Evolutionary conservation across 1,139 yeast genomes (phyloP), one percentile per base, ranked within the genome.

Genomic region (Scheffersomyces illinoinensis): DNA sequence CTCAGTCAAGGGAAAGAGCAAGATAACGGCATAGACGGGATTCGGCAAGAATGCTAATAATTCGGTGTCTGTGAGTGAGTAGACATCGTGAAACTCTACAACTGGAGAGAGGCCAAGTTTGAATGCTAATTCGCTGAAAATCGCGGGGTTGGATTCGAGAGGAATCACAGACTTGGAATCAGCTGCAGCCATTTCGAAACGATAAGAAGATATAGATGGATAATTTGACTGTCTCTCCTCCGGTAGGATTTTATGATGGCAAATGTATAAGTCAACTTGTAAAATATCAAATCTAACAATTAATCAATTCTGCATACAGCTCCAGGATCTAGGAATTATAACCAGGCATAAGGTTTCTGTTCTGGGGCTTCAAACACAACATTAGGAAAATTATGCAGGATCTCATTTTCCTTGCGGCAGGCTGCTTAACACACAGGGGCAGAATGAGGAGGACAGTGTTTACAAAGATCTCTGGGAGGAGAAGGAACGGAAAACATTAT

Each of bases 61-160:
- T 21, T 90, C 97, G 0, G 90, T 87, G 60, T 91, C 97, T 5
- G 91, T 87, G 33, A 95, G 75, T 0, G 98, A 91, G 71, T 86
- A 93, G 4, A 95, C 91, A 68, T 95, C 99, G 59, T 85, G 87
- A 72, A 91, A 93, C 54, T 80, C 82, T 26, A 88, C 78, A 3
- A 83, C 72, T 0, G 86, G 83, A 0, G 86, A 73, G 5, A 93
- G 78, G 0, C 98, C 98, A 54, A 95, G 71, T 50, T 82, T 80
- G 52, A 77, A 80, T 2, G 93, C 89, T 65, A 92, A 86, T 1
- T 78, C 79, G n/a, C 90, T 85, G 76, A 95, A 93, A 8, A 95
- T 87, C 20, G 83, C 89, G 0, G 99, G 99, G 66, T 93, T 92
- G 17, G 96, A 91, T 71, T 95, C 99, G 53, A 95, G 77, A 2